phyloP scores from a whole-genome alignment of 1,139 yeast species.

The Candida labiduridarum region DNA sequence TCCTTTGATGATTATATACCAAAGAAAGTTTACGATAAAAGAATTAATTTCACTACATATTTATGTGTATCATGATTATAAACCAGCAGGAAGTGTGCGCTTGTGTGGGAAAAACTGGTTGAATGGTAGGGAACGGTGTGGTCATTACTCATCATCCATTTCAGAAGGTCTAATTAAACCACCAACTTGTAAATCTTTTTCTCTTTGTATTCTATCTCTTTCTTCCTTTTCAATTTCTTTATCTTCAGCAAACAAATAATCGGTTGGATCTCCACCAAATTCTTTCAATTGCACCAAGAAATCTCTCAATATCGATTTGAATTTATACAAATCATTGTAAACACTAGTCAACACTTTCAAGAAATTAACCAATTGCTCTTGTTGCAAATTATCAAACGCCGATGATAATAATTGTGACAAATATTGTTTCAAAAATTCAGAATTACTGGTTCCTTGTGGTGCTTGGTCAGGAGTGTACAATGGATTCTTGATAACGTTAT shows the following conservation, averaged over 20 bases:
- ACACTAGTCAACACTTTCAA: conserved; percentile 73
- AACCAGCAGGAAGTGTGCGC: neutral
- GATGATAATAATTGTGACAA: conserved; percentile 77
- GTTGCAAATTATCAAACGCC: conserved; percentile 90
- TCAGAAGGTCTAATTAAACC: conserved; percentile 97
- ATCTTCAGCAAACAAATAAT: conserved; percentile 93
- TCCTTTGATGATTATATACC: neutral
- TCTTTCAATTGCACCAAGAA: conserved; percentile 96
- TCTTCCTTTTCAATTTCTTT: conserved; percentile 77
- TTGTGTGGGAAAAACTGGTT: no score
- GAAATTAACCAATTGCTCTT: conserved; percentile 80
- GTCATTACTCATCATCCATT: conserved; percentile 60
- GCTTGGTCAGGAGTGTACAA: conserved; percentile 75
- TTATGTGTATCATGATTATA: neutral
- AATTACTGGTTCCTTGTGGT: conserved; percentile 81
- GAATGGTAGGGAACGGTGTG: neutral
- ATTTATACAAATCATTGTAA: conserved; percentile 73
- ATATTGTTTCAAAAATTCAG: conserved; percentile 77
- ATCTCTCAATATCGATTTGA: conserved; percentile 88
- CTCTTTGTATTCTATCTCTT: conserved; percentile 69
- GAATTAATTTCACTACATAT: neutral
- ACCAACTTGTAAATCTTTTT: conserved; percentile 84
- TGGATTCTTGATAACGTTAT: conserved; percentile 71
- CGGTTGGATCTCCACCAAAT: conserved; percentile 91
- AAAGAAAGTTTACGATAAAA: neutral